A percentile compares a stretch with the other conserved stretches of the same genome.
These are phyloP conservation scores for Phytophthora pistaciae DNA, from an alignment of 352 stramenopile species.

Conservation along the genomic window DNA sequence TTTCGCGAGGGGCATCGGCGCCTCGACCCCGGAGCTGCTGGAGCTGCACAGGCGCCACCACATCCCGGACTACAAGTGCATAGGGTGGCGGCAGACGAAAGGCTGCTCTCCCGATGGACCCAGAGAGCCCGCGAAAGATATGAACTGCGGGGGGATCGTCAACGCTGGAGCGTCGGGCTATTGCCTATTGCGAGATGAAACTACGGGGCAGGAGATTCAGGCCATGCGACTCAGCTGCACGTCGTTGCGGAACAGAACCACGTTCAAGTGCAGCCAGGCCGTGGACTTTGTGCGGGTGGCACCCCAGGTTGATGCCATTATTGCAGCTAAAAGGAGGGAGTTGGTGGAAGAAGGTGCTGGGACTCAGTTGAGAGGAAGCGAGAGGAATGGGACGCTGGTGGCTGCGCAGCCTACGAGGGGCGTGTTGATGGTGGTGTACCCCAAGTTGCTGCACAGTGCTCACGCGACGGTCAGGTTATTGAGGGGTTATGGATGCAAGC, in stretches of 20 bases:
- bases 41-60: constrained; percentile 23
- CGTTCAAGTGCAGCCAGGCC: constrained; percentile 51
- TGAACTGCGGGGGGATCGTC: constrained; percentile 37
- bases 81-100: constrained; percentile 57
- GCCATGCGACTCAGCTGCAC: constrained; percentile 43
- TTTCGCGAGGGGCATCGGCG: constrained; percentile 30
- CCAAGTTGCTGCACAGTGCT: constrained; percentile 49
- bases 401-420: constrained; percentile 14
- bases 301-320: constrained; percentile 26
- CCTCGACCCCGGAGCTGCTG: constrained; percentile 25
- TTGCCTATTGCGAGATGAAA: constrained; percentile 47
- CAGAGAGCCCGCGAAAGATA: constrained; percentile 41
- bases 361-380: constrained; percentile 3
- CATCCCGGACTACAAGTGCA: constrained; percentile 41
- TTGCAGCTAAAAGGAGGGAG: constrained; percentile 27
- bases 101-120: constrained; percentile 46
- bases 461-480: constrained; percentile 48
- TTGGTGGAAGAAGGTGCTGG: background rate
- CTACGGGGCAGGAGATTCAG: constrained; percentile 37
- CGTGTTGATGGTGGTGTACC: constrained; percentile 65
- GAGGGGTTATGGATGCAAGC: constrained; percentile 39
- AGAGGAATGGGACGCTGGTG: background rate
- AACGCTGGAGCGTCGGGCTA: constrained; percentile 46
- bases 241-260: constrained; percentile 36
- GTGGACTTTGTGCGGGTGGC: constrained; percentile 42